phyloP scores from a whole-genome alignment of 495 filamentous ascomycete species.

The Tuber microsphaerosporum region DNA sequence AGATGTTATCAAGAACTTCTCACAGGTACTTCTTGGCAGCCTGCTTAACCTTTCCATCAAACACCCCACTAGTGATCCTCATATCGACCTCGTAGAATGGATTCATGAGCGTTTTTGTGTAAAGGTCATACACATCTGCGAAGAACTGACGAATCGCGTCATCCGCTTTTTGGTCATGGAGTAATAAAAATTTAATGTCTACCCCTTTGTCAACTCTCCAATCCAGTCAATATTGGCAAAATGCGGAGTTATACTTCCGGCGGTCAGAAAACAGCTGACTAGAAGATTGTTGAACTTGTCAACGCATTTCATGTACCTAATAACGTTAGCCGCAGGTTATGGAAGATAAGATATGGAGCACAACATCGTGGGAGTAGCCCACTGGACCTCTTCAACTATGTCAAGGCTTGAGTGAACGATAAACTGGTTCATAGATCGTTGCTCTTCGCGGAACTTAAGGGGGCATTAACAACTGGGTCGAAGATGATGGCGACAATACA shows the following conservation, averaged over 20 bases:
- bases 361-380: constrained; percentile 49
- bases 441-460: constrained; percentile 63
- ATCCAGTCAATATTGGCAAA: not conserved
- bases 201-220: not conserved
- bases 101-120: constrained; percentile 95
- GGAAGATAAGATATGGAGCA: not conserved
- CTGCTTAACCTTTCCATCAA: constrained; percentile 67
- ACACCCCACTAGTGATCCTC: constrained; percentile 76
- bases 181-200: constrained; percentile 77
- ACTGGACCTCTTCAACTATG: constrained; percentile 91
- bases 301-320: constrained; percentile 88
- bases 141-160: constrained; percentile 93
- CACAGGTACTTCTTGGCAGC: constrained; percentile 91
- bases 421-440: constrained; percentile 92
- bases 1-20: constrained; percentile 9
- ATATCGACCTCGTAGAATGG: constrained; percentile 82
- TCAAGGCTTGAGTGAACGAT: constrained; percentile 87
- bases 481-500: not conserved
- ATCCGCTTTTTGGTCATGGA: constrained; percentile 84
- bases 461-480: not conserved
- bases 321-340: constrained; percentile 18
- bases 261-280: constrained; percentile 86
- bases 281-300: constrained; percentile 88
- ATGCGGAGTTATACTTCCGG: constrained; percentile 48
- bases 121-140: constrained; percentile 84